These are phyloP conservation scores for Phialemonium atrogriseum DNA, from an alignment of 2,329 filamentous ascomycete species.

Conservation along the genomic window DNA sequence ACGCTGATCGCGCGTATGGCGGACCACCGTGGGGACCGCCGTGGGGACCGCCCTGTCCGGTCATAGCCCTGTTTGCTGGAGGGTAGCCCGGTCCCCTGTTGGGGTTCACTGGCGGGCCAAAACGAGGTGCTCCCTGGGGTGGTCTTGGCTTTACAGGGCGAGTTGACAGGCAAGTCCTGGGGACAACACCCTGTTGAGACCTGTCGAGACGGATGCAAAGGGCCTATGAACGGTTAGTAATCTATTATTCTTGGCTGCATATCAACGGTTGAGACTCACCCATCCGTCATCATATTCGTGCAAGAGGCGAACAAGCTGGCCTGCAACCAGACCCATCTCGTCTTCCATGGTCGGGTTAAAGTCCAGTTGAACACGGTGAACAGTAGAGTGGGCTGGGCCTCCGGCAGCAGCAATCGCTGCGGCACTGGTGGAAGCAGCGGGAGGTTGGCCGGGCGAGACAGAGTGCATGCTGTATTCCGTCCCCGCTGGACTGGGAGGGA, in stretches of 20 bases:
- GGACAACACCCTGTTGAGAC: constrained; percentile 85
- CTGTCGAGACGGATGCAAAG: constrained; percentile 87
- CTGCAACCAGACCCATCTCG: constrained; percentile 73
- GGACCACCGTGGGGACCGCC: constrained; percentile 15
- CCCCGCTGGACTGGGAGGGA: constrained; percentile 51
- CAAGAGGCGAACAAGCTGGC: constrained; percentile 78
- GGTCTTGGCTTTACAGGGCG: constrained; percentile 81
- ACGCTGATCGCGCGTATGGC: constrained; percentile 23
- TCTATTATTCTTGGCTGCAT: no score
- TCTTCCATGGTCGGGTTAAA: constrained; percentile 91
- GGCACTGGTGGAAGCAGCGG: constrained; percentile 39
- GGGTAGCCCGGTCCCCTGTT: constrained; percentile 23
- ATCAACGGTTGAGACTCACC: constrained; percentile 49
- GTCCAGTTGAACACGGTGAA: constrained; percentile 89
- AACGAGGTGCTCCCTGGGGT: constrained; percentile 31
- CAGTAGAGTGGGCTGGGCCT: constrained; percentile 52
- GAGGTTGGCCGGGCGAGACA: constrained; percentile 36
- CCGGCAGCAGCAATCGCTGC: constrained; percentile 55
- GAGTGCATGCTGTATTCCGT: constrained; percentile 56
- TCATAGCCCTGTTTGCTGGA: constrained; percentile 29
- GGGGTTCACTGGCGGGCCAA: constrained; percentile 47
- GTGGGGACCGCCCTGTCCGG: constrained; percentile 24
- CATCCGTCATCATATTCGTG: constrained; percentile 98
- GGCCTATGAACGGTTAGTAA: constrained; percentile 43
- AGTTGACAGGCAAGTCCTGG: constrained; percentile 86